Conservation (phyloP, 768 basidiomycete species). For the Pisolithus orientalis region DNA sequence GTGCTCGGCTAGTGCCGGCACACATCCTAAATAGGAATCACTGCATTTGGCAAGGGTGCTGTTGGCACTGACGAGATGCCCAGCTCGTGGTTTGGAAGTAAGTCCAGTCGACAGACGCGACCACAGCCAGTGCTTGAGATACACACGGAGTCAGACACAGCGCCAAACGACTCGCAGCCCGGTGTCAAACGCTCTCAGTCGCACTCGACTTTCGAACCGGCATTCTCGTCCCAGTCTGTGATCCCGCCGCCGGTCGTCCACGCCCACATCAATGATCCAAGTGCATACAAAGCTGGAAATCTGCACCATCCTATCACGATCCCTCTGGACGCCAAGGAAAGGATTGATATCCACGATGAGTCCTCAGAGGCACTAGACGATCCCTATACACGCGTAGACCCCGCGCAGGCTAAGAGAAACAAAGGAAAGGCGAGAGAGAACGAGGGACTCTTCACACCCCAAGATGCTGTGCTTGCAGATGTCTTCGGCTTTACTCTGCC, state of each 20-base stretch:
- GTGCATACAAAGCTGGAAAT: slow-evolving; percentile 14
- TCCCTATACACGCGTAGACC: neutral
- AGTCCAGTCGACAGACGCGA: slow-evolving; percentile 14
- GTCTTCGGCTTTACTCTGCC: slow-evolving; percentile 14
- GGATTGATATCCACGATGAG: neutral
- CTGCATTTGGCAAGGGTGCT: neutral
- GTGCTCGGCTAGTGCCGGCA: slow-evolving; percentile 6
- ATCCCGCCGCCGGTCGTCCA: slow-evolving; percentile 18
- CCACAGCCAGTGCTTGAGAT: neutral
- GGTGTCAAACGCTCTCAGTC: neutral
- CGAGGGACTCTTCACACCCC: slow-evolving; percentile 40
- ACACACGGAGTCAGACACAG: neutral
- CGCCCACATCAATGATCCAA: slow-evolving; percentile 20
- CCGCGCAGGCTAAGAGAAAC: neutral
- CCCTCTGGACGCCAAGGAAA: neutral
- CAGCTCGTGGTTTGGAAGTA: slow-evolving; percentile 26
- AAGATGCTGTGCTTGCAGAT: slow-evolving; percentile 56
- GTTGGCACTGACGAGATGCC: slow-evolving; percentile 15
- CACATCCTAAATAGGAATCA: neutral
- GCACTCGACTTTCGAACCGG: slow-evolving; percentile 10
- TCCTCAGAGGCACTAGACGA: neutral
- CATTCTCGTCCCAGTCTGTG: slow-evolving; percentile 13
- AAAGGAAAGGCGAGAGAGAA: neutral
- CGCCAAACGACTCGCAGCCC: slow-evolving; percentile 6
- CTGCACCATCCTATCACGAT: slow-evolving; percentile 2